Base-by-base conservation (phyloP, 345 rosid species). In the Reutealis trisperma region DNA sequence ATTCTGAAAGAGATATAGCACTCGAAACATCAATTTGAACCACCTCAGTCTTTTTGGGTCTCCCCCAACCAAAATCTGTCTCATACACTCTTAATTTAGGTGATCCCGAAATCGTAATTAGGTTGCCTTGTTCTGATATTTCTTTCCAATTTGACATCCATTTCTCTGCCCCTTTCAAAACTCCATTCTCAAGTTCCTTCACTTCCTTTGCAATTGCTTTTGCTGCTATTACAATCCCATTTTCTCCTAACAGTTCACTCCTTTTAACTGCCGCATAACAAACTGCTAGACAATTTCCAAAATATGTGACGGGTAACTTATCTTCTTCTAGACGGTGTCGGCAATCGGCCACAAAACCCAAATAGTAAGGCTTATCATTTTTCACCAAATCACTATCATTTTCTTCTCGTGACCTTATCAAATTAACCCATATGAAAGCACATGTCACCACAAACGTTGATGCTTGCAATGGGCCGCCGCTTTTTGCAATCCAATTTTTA, bases 61-160 rank as follows among this genome's bases (percentile, higher is more conserved):
- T 85, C 0, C 90, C 90, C 90, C 88, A 85, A 7, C 85, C 87
- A 24, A 87, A 87, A 75, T 87, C 85, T 3, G 75, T 58, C 1
- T 75, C 86, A 5, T 84, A 87, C 10, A 70, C 79, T 4, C 72
- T 37, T 1, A 75, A 52, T 5, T 66, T 68, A 0, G 88, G 84
- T 18, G 90, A 85, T 2, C 88, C 87, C 3, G 85, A 69, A 8
- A 81, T 73, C 2, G 63, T 11, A 60, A 79, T 42, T 11, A 74
- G 10, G 1, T 41, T 58, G 0, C 76, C 82, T 5, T 19, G 10
- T 34, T 70, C 79, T 10, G 44, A 6, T 1, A 64, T 1, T 63
- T 71, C 70, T 52, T 27, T 45, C 63, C 67, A 67, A 0, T 47
- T 25, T 22, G 76, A 41, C 34, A 74, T 0, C 84, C 81, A 77